These are phyloP conservation scores for Leishmania lainsoni DNA, from an alignment of 208 protist species.

Conservation along the genomic window DNA sequence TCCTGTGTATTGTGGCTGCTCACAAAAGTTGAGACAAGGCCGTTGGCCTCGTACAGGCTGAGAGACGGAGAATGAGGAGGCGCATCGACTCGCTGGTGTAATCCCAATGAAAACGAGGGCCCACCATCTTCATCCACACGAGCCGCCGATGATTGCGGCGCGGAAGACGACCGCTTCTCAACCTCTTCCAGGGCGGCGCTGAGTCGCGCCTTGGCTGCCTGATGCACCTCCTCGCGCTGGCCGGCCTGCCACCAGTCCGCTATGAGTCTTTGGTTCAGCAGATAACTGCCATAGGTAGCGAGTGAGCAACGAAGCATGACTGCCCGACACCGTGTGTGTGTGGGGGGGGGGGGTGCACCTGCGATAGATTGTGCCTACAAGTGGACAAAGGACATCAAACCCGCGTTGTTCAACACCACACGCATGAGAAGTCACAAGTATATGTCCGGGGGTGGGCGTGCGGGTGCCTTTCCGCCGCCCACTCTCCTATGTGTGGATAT, in stretches of 20 bases:
- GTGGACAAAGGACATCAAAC: neutral
- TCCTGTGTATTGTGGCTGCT: conserved; percentile 70
- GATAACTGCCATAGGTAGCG: conserved; percentile 40
- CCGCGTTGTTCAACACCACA: neutral
- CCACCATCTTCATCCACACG: neutral
- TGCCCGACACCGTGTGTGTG: no score
- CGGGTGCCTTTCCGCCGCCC: neutral
- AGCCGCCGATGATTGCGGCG: neutral
- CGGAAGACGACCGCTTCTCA: neutral
- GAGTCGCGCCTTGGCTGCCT: conserved; percentile 51
- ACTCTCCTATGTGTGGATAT: neutral
- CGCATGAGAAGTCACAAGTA: neutral
- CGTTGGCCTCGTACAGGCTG: conserved; percentile 67
- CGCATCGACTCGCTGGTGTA: neutral
- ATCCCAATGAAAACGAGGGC: neutral
- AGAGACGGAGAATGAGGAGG: conserved; percentile 1
- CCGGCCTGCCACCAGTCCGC: conserved; percentile 86
- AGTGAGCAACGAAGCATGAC: conserved; percentile 35
- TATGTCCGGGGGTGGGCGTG: neutral
- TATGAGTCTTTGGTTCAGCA: conserved; percentile 67
- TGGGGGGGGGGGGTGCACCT: no score
- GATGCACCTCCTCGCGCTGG: conserved; percentile 69
- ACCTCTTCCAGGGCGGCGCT: conserved; percentile 29
- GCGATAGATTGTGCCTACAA: neutral
- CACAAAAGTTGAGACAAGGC: conserved; percentile 67